Evolutionary conservation across 176 grass and related monocot genomes (phyloP), one percentile per base, ranked within the genome.

Genomic region (Aegilops bicornis): DNA sequence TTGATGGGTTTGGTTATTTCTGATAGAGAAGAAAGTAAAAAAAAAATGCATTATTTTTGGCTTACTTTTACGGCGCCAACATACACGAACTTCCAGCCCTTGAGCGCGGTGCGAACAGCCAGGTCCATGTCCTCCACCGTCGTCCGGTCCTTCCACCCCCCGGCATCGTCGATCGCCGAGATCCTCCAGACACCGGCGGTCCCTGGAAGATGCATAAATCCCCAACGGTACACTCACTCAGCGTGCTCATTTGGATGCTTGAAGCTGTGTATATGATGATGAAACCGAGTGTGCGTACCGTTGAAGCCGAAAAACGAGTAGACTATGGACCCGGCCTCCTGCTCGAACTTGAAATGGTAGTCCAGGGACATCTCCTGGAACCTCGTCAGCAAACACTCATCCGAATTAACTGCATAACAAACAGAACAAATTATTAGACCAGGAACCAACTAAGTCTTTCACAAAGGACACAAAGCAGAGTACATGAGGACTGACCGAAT

Each of bases 61-160:
- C 76, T 7, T 95, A 98, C 97, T 76, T 96, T 81, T 56, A 99
- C 59, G 17, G 94, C 85, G 23, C 94, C 94, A 6, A 96, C 82
- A 15, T 94, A 99, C 24, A 99, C 67, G 40, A 99, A 93, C 20
- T 96, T 99, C 97, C 97, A 96, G 22, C 94, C 94, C 87, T 48
- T 85, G 4, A 99, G 87, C 10, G 73, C 54, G 0, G 94, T 94
- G 22, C 97, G 94, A 54, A 99, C 92, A 2, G 97, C 97, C 15
- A 99, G 69, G 85, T 99, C 97, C 97, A 99, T 99, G 85, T 99
- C 94, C 85, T 99, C 97, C 24, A 99, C 97, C 7, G 97, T 99
- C 1, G 97, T 99, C n/a, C 97, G 89, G 69, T 99, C 94, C 80
- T 96, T 94, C 97, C 97, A 99, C 5, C 97, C 97, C 1, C 97